Percentiles rank a stretch among this genome's conserved stretches.
These are phyloP conservation scores for Mortierella sp. DNA, from an alignment of 371 early-diverging fungal genomes.

Conservation along the genomic window DNA sequence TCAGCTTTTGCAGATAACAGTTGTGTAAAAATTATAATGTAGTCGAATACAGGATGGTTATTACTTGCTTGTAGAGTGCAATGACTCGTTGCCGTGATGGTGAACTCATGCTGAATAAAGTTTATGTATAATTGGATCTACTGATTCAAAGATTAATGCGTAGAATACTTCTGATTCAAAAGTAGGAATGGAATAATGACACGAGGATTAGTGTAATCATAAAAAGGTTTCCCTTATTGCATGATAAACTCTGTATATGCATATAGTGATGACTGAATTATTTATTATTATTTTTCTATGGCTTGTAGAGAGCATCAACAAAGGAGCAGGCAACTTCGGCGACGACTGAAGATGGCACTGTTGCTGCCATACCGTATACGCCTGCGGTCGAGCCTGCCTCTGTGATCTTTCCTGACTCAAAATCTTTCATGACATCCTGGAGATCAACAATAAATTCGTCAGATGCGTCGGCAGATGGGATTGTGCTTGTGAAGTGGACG, in stretches of 20 bases:
- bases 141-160: not conserved
- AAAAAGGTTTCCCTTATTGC: not conserved
- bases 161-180: too few species aligned
- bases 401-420: constrained; percentile 76
- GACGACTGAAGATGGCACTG: constrained; percentile 85
- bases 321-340: constrained; percentile 89
- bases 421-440: constrained; percentile 73
- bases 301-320: constrained; percentile 88
- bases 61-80: constrained; percentile 68
- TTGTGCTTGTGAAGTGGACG: constrained; percentile 92
- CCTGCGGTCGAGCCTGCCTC: constrained; percentile 86
- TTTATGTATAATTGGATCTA: too few species aligned
- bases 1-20: too few species aligned
- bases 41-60: not conserved
- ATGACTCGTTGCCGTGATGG: constrained; percentile 63
- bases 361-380: constrained; percentile 92
- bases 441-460: constrained; percentile 87
- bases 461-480: constrained; percentile 79
- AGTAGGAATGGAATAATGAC: not conserved
- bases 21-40: not conserved
- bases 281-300: constrained; percentile 52
- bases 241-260: not conserved
- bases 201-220: not conserved
- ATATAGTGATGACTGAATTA: not conserved
- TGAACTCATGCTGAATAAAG: constrained; percentile 28